Base-by-base conservation (phyloP, 2,329 filamentous ascomycete genomes). In the Exophiala mesophila region DNA sequence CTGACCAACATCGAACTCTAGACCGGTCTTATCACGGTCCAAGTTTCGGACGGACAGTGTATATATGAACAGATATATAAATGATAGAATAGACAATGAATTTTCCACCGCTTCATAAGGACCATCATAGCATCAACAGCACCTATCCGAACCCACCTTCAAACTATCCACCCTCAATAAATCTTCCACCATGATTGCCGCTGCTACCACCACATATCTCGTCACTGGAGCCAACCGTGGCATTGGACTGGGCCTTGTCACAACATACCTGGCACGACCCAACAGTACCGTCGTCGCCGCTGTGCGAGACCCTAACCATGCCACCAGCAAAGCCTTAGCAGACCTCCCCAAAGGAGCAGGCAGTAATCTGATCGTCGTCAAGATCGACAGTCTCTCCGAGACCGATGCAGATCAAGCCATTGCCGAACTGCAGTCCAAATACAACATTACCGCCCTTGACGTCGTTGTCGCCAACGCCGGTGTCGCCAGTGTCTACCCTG, bases 401-500 rank as follows among this genome's bases (percentile, higher is more conserved):
- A 47, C 55, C 1, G 65, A 68, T 40, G 51, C 67, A 1, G 54
- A 47, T 8, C 51, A 50, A 10, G 66, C 66, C 2, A 57, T 66
- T 1, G 37, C 58, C 18, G 47, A 56, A 2, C 55, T 70, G 1
- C 48, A 57, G 1, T 19, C 39, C 2, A 34, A 53, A 18, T 44
- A 63, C 7, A 61, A 60, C 3, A 67, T 77, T 47, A 52, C 57
- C 3, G 56, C 63, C 17, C 55, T 77, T 2, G 73, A 78, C 47
- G 55, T 74, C 4, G 64, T 78, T 2, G 68, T 78, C 38, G 69
- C 73, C 32, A 78, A 77, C 52, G 73, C 74, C 0, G 74, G 65
- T 9, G 66, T 72, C 8, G 54, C 44, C 41, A 18, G 36, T 10
- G 5, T 32, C 19, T 57, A 15, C 6, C 44, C 55, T 0, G 49